These are phyloP conservation scores for Scopulariopsis brevicaulis DNA, from an alignment of 2,329 filamentous ascomycete species.

Conservation along the genomic window DNA sequence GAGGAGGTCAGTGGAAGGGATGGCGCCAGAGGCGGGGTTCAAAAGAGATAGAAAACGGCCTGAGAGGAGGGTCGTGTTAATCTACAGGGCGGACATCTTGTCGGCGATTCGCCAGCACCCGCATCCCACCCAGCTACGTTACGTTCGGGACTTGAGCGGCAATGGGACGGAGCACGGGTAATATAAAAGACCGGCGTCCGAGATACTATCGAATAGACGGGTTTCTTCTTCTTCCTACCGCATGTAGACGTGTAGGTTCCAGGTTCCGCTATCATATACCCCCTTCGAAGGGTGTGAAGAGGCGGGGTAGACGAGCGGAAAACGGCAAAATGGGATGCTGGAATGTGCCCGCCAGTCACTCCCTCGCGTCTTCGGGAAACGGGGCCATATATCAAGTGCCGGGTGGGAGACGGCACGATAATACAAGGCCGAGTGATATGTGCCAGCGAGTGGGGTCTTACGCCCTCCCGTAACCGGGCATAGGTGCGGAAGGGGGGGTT, in stretches of 20 bases:
- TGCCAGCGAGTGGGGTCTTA: not conserved
- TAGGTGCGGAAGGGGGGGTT: not conserved
- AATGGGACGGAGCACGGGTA: not conserved
- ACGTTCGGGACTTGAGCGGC: not conserved
- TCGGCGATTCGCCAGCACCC: not conserved
- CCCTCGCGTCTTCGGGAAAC: not conserved
- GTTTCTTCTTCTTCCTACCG: not conserved
- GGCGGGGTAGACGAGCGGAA: not conserved
- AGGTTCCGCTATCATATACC: not conserved
- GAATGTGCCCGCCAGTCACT: not conserved
- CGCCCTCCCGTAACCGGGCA: not conserved
- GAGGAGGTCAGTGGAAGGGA: not conserved
- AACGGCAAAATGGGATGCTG: not conserved
- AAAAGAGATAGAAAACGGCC: not conserved
- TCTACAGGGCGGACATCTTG: not conserved
- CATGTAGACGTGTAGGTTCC: no score
- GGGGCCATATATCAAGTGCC: not conserved
- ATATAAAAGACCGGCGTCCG: not conserved
- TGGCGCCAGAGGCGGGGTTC: not conserved
- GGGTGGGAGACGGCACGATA: not conserved
- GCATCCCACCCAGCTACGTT: not conserved
- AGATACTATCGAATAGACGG: not conserved
- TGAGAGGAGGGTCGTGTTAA: not conserved
- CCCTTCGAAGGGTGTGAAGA: conserved; percentile 3
- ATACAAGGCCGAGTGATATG: conserved; percentile 3